Conservation (phyloP, 805 yeast genomes). For the Candida patagonica region DNA sequence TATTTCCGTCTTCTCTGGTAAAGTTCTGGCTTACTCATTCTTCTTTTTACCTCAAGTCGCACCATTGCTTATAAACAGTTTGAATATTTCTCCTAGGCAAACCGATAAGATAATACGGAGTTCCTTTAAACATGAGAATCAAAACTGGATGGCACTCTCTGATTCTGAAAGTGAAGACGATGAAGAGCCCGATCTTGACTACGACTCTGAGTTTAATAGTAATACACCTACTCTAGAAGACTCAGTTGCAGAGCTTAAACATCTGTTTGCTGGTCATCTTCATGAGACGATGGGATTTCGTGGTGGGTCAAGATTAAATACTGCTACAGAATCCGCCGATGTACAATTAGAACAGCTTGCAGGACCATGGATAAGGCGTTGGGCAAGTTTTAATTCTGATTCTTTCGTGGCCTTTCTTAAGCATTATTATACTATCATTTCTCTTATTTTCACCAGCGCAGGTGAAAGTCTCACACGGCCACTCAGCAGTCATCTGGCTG, state of each 20-base stretch:
- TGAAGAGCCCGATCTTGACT: not conserved
- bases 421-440: constrained; percentile 30
- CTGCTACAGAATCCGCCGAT: not conserved
- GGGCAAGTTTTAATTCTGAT: constrained; percentile 28
- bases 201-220: not conserved
- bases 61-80: constrained; percentile 29
- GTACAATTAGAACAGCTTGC: constrained; percentile 2
- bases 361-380: constrained; percentile 18
- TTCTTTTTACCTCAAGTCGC: constrained; percentile 48
- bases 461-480: constrained; percentile 16
- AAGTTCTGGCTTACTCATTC: constrained; percentile 56
- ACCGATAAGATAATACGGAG: constrained; percentile 19
- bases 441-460: constrained; percentile 7
- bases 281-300: constrained; percentile 18
- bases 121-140: constrained; percentile 5
- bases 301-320: not conserved
- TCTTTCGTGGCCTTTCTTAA: constrained; percentile 34
- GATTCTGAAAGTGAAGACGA: not conserved
- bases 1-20: constrained; percentile 58
- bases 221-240: not conserved
- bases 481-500: constrained; percentile 16
- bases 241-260: constrained; percentile 4
- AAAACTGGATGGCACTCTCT: not conserved
- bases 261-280: constrained; percentile 23
- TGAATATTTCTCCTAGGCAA: constrained; percentile 22